A percentile compares a stretch with the other conserved stretches of the same genome.
Conservation (phyloP, 176 grass and related monocot species). For the Oryza glaberrima region DNA sequence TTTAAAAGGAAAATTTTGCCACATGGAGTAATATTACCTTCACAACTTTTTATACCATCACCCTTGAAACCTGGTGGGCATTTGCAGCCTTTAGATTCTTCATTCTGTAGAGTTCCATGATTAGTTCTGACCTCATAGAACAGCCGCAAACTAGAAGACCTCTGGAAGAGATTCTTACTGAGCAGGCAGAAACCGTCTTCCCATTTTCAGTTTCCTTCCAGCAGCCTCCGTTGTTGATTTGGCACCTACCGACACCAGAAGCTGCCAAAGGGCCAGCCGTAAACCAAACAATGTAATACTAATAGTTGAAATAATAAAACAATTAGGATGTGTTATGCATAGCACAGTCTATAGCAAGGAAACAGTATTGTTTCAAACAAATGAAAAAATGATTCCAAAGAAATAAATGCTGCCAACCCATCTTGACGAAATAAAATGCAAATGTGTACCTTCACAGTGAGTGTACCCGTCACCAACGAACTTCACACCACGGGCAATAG, state of each 20-base stretch:
- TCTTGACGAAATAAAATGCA: neutral
- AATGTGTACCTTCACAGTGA: slow-evolving; percentile 74
- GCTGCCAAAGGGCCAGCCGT: slow-evolving; percentile 41
- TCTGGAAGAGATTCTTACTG: slow-evolving; percentile 52
- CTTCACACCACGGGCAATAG: slow-evolving; percentile 72
- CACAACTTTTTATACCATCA: slow-evolving; percentile 65
- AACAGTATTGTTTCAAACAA: neutral
- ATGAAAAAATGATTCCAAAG: neutral
- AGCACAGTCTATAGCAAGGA: neutral
- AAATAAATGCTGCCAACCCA: slow-evolving; percentile 4
- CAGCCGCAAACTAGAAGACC: neutral
- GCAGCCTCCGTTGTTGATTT: slow-evolving; percentile 87
- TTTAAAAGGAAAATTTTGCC: neutral
- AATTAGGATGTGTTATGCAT: slow-evolving; percentile 3
- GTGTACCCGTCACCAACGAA: slow-evolving; percentile 81
- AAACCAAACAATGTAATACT: neutral
- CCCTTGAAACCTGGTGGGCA: slow-evolving; percentile 76
- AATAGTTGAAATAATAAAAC: neutral
- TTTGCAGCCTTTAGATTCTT: slow-evolving; percentile 74
- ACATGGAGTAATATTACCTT: slow-evolving; percentile 50
- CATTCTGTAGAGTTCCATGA: slow-evolving; percentile 49
- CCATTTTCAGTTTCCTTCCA: slow-evolving; percentile 77
- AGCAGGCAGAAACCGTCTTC: slow-evolving; percentile 71
- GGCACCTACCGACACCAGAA: slow-evolving; percentile 77
- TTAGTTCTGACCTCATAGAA: slow-evolving; percentile 23